phyloP scores from a whole-genome alignment of 805 yeast species.

The Metschnikowia amazonensis region DNA sequence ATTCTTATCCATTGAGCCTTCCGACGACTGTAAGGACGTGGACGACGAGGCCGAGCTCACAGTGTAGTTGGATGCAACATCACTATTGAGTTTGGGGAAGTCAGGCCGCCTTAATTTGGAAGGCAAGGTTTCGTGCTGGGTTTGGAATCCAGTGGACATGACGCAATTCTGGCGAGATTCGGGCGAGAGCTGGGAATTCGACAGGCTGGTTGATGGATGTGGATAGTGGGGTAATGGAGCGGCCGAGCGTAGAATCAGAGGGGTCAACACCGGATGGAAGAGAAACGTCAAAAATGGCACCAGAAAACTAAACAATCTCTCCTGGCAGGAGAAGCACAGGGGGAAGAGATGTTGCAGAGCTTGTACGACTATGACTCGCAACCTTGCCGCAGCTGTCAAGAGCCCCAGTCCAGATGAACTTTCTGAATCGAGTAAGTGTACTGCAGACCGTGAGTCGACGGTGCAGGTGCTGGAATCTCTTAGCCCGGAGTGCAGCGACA shows the following conservation, averaged over 20 bases:
- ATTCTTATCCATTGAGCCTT: not conserved
- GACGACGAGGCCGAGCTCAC: conserved; percentile 1
- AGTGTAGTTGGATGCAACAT: not conserved
- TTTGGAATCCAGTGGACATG: conserved; percentile 1
- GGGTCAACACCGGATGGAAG: no score
- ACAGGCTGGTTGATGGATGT: not conserved
- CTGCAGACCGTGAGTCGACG: not conserved
- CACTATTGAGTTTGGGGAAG: not conserved
- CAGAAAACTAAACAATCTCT: not conserved
- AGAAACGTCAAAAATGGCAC: no score
- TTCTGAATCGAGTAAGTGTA: conserved; percentile 1
- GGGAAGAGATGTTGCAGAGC: not conserved
- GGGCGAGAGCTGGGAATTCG: no score
- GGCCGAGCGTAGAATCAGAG: no score
- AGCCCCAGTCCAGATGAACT: conserved; percentile 3
- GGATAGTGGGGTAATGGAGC: not conserved
- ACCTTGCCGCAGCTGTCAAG: conserved; percentile 1
- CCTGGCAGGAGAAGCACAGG: conserved; percentile 1
- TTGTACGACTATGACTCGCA: not conserved
- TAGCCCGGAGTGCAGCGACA: not conserved
- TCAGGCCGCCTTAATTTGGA: conserved; percentile 3
- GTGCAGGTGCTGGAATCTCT: not conserved
- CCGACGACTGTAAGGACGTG: not conserved
- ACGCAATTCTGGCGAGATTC: not conserved
- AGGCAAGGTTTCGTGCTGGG: not conserved